These are phyloP conservation scores for Hypericum perforatum DNA, from an alignment of 345 rosid genomes.

Conservation along the genomic window DNA sequence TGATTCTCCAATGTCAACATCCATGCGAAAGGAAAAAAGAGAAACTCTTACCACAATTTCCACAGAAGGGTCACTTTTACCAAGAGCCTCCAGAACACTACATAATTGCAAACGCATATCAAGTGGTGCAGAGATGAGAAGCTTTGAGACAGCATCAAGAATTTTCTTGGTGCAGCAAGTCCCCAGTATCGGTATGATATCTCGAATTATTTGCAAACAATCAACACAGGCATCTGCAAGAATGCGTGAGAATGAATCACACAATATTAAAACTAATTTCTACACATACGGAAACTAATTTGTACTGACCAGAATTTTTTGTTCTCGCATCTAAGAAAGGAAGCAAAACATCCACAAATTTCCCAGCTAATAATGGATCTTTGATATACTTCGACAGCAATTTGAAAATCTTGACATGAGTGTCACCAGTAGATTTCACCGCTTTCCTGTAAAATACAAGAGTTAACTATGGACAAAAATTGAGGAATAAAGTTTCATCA, in stretches of 20 bases:
- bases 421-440: conserved; percentile 52
- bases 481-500: neutral
- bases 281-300: neutral
- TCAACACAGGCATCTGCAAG: conserved; percentile 47
- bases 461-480: neutral
- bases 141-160: conserved; percentile 49
- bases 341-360: conserved; percentile 63
- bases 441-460: conserved; percentile 40
- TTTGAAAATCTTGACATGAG: conserved; percentile 52
- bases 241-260: conserved; percentile 8
- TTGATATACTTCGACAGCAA: conserved; percentile 48
- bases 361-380: conserved; percentile 37
- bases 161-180: conserved; percentile 34
- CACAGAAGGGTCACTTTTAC: conserved; percentile 55
- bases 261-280: neutral
- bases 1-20: neutral
- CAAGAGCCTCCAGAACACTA: conserved; percentile 61
- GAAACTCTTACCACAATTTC: conserved; percentile 42
- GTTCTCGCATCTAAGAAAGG: conserved; percentile 43
- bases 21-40: conserved; percentile 8
- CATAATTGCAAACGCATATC: conserved; percentile 56
- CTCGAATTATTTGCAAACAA: conserved; percentile 50
- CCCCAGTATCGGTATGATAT: conserved; percentile 41
- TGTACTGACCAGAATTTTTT: conserved; percentile 49
- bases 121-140: conserved; percentile 49